phyloP scores from a whole-genome alignment of 345 rosid genomes.

The Xanthoceras sorbifolium region DNA sequence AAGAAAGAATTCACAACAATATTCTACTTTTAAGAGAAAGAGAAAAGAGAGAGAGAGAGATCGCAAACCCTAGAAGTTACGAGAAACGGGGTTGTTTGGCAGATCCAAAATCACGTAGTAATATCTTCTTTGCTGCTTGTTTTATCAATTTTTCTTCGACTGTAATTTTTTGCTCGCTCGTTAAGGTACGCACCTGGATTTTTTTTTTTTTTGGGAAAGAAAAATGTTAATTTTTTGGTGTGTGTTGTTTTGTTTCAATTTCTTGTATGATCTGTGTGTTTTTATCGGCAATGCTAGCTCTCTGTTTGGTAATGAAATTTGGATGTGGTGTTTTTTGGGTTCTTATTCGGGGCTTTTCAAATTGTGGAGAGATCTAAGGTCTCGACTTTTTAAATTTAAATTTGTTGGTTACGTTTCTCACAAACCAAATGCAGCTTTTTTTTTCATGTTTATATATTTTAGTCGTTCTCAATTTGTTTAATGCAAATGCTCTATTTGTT shows the following conservation, averaged over 20 bases:
- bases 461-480: not conserved
- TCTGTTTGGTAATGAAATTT: slow-evolving; percentile 19
- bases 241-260: not conserved
- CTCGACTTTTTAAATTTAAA: not conserved
- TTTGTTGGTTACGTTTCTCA: not conserved
- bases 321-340: not conserved
- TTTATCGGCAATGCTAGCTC: not conserved
- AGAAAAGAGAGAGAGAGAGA: not conserved
- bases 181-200: slow-evolving; percentile 17
- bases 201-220: not conserved
- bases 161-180: not conserved
- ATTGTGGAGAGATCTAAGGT: not conserved
- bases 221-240: too few species aligned
- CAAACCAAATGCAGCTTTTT: not conserved
- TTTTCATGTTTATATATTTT: not conserved
- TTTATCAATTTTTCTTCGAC: not conserved
- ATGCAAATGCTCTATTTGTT: not conserved
- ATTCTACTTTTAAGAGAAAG: not conserved
- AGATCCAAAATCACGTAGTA: slow-evolving; percentile 20
- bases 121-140: not conserved
- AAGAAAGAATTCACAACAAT: not conserved
- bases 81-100: not conserved
- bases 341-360: not conserved
- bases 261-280: slow-evolving; percentile 20
- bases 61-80: slow-evolving; percentile 24